phyloP scores from a whole-genome alignment of 495 filamentous ascomycete species.

The Amorphotheca resinae region DNA sequence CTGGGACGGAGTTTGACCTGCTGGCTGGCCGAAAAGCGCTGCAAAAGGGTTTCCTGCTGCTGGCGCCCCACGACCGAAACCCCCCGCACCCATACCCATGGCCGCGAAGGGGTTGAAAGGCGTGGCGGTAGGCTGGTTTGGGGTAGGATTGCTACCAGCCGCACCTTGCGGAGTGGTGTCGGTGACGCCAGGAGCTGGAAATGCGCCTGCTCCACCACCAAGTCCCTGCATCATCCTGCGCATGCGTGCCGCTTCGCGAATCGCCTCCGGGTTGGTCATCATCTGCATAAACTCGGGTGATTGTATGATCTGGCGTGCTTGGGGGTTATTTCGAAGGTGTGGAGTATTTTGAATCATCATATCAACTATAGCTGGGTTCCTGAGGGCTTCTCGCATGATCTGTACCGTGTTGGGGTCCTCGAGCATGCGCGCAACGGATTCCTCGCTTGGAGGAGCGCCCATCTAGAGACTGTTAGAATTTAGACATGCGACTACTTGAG shows the following conservation, averaged over 20 bases:
- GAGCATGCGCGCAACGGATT: conserved; percentile 72
- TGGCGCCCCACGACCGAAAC: conserved; percentile 28
- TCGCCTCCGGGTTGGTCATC: conserved; percentile 84
- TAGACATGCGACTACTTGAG: background rate
- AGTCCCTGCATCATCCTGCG: conserved; percentile 54
- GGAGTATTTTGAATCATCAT: conserved; percentile 87
- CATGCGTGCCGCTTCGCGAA: conserved; percentile 71
- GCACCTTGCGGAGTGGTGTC: conserved; percentile 23
- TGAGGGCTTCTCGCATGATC: conserved; percentile 83
- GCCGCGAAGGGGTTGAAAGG: conserved; percentile 24
- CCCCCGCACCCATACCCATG: conserved; percentile 19
- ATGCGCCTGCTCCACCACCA: conserved; percentile 37
- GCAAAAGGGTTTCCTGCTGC: conserved; percentile 58
- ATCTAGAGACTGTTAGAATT: conserved; percentile 47
- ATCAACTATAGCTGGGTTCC: conserved; percentile 84
- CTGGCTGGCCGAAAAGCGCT: conserved; percentile 38
- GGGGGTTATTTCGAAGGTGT: conserved; percentile 67
- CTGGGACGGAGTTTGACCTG: conserved; percentile 22
- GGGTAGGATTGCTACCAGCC: conserved; percentile 23
- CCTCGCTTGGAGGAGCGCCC: conserved; percentile 72
- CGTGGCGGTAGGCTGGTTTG: conserved; percentile 23
- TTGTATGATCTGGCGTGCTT: conserved; percentile 69
- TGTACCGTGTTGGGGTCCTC: conserved; percentile 72
- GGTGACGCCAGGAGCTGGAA: conserved; percentile 64
- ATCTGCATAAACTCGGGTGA: conserved; percentile 81